These are phyloP conservation scores for Nakazawaea holstii DNA, from an alignment of 805 yeast species.

Conservation along the genomic window DNA sequence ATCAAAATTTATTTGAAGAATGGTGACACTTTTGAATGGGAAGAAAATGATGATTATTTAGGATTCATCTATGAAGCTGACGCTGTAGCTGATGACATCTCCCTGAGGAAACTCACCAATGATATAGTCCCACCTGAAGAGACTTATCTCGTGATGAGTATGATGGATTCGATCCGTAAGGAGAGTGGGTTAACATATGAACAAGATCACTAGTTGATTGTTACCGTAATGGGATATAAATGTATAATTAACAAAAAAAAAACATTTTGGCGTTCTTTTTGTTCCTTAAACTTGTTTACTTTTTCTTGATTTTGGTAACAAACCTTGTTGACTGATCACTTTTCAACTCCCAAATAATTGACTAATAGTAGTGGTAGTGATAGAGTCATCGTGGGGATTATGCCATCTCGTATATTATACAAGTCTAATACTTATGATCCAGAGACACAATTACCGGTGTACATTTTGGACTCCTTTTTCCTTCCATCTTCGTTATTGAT, in stretches of 20 bases:
- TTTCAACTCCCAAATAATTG: too few relatives aligned
- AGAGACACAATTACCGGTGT: conserved; percentile 61
- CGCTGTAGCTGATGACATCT: conserved; percentile 42
- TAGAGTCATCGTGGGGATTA: too few relatives aligned
- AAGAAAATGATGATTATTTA: conserved; percentile 31
- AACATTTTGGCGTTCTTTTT: too few relatives aligned
- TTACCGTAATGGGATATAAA: too few relatives aligned
- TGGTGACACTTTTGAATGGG: conserved; percentile 21
- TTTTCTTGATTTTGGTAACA: too few relatives aligned
- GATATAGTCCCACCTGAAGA: conserved; percentile 34
- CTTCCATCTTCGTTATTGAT: conserved; percentile 53
- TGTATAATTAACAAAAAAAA: too few relatives aligned
- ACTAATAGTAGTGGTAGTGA: too few relatives aligned
- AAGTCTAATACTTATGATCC: conserved; percentile 63
- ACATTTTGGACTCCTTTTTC: conserved; percentile 77
- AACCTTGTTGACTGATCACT: too few relatives aligned
- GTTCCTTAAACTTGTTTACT: too few relatives aligned
- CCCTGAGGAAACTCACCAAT: conserved; percentile 32
- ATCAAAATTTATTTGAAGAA: conserved; percentile 28
- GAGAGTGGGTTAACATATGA: conserved; percentile 41
- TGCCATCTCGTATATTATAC: conserved; percentile 38
- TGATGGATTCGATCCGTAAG: conserved; percentile 42
- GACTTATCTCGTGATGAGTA: conserved; percentile 38
- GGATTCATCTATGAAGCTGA: conserved; percentile 57
- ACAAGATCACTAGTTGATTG: conserved; percentile 20